A percentile compares a stretch with the other conserved stretches of the same genome.
These are phyloP conservation scores for Ensete ventricosum DNA, from an alignment of 176 grass and related monocot species.

Conservation along the genomic window DNA sequence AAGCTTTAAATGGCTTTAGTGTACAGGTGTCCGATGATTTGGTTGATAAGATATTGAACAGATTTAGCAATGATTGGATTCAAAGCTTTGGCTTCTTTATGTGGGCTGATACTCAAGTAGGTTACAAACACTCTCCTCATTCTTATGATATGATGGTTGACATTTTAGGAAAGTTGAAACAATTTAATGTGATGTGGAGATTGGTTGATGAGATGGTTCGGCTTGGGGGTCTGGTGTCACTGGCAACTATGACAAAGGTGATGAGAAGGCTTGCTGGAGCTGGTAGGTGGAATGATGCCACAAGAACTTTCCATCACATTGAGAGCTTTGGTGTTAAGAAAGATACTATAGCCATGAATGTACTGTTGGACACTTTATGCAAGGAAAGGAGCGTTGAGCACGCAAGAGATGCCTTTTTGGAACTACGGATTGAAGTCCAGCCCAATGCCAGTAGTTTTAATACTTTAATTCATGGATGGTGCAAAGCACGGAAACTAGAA, in stretches of 20 bases:
- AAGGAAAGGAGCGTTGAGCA: slow-evolving; percentile 83
- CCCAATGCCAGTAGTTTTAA: slow-evolving; percentile 66
- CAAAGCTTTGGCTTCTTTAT: slow-evolving; percentile 67
- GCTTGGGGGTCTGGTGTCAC: slow-evolving; percentile 41
- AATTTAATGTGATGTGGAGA: slow-evolving; percentile 67
- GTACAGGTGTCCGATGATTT: slow-evolving; percentile 37
- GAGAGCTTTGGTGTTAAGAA: slow-evolving; percentile 52
- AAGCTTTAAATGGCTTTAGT: slow-evolving; percentile 44
- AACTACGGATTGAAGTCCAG: slow-evolving; percentile 32
- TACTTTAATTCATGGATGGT: slow-evolving; percentile 67
- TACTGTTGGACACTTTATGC: slow-evolving; percentile 59
- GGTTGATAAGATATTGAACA: slow-evolving; percentile 41
- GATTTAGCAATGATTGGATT: slow-evolving; percentile 74
- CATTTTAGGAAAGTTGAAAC: slow-evolving; percentile 62
- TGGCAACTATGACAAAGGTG: slow-evolving; percentile 58
- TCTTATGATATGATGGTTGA: slow-evolving; percentile 59
- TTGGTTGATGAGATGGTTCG: slow-evolving; percentile 53
- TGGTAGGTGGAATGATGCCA: slow-evolving; percentile 48
- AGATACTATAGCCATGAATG: slow-evolving; percentile 66
- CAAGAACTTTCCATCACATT: slow-evolving; percentile 41
- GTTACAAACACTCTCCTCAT: slow-evolving; percentile 36
- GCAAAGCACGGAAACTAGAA: slow-evolving; percentile 59
- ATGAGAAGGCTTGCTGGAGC: slow-evolving; percentile 79
- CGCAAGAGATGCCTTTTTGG: slow-evolving; percentile 49
- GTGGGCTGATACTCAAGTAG: slow-evolving; percentile 47